Percentiles rank a stretch among this genome's conserved stretches.
Evolutionary conservation across 441 rosid genomes (phyloP).

Genomic region (Mallotus repandus): DNA sequence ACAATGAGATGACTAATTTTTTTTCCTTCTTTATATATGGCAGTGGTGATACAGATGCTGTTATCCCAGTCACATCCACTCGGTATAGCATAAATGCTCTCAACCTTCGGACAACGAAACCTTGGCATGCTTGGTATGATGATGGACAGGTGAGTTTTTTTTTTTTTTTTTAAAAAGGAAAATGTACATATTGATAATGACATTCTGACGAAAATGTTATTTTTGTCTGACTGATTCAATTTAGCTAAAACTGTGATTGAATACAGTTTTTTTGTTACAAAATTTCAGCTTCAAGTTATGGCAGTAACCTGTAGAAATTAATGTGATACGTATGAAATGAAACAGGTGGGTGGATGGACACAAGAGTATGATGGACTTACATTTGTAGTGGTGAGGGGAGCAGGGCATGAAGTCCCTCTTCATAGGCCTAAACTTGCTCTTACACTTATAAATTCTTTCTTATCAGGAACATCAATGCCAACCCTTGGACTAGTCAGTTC

Average conservation of each 20-base stretch:
- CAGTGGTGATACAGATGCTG: slow-evolving; percentile 90
- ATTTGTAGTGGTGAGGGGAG: slow-evolving; percentile 81
- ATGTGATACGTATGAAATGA: not conserved
- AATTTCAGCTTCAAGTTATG: not conserved
- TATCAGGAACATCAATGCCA: slow-evolving; percentile 70
- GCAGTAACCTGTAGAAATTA: not conserved
- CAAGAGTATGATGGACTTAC: slow-evolving; percentile 80
- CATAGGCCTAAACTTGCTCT: slow-evolving; percentile 82
- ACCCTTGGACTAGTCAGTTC: slow-evolving; percentile 31
- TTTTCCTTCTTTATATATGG: slow-evolving; percentile 4
- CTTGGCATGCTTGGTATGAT: slow-evolving; percentile 78
- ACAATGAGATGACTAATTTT: not conserved
- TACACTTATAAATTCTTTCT: slow-evolving; percentile 63
- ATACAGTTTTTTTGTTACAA: too few relatives aligned
- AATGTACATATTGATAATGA: not conserved
- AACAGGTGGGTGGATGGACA: slow-evolving; percentile 98
- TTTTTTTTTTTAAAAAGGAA: too few relatives aligned
- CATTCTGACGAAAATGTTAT: not conserved
- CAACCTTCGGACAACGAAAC: slow-evolving; percentile 57
- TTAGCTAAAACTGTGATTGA: too few relatives aligned
- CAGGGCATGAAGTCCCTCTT: slow-evolving; percentile 92
- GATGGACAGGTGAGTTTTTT: slow-evolving; percentile 62
- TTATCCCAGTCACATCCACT: slow-evolving; percentile 85
- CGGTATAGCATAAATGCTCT: slow-evolving; percentile 83
- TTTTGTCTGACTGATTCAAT: too few relatives aligned